phyloP scores from a whole-genome alignment of 495 filamentous ascomycete genomes.

The Xylaria grammica region DNA sequence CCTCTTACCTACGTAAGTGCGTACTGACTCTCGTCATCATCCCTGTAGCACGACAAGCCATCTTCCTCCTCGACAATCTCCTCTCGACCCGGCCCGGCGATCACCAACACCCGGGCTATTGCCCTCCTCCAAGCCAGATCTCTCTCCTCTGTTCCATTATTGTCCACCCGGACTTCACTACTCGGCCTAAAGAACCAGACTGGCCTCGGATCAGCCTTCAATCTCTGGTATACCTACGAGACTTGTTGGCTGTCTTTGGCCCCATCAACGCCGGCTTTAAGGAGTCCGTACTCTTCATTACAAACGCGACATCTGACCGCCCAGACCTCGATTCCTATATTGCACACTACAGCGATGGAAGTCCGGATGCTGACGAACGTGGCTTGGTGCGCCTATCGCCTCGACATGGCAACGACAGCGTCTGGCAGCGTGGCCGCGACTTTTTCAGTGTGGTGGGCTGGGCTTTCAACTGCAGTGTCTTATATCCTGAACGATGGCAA shows the following conservation, averaged over 20 bases:
- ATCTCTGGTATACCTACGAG: constrained; percentile 47
- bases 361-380: constrained; percentile 44
- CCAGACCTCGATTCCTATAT: constrained; percentile 30
- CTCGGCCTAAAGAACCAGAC: constrained; percentile 39
- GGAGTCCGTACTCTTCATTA: constrained; percentile 34
- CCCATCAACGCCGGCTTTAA: constrained; percentile 50
- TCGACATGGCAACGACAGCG: constrained; percentile 56
- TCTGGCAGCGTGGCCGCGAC: constrained; percentile 77
- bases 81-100: constrained; percentile 49
- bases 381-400: constrained; percentile 59
- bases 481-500: constrained; percentile 73
- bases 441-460: constrained; percentile 92
- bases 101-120: constrained; percentile 46
- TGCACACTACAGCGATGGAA: constrained; percentile 28
- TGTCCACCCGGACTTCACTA: constrained; percentile 73
- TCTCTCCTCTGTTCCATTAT: constrained; percentile 70
- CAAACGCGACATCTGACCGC: constrained; percentile 25
- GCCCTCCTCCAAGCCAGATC: constrained; percentile 63
- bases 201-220: constrained; percentile 44
- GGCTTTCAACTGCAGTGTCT: constrained; percentile 88
- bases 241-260: constrained; percentile 44
- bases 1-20: no score
- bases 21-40: not conserved
- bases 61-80: constrained; percentile 69
- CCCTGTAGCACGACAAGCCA: constrained; percentile 66